phyloP scores from a whole-genome alignment of 768 basidiomycete species.

The Jaapia argillacea region DNA sequence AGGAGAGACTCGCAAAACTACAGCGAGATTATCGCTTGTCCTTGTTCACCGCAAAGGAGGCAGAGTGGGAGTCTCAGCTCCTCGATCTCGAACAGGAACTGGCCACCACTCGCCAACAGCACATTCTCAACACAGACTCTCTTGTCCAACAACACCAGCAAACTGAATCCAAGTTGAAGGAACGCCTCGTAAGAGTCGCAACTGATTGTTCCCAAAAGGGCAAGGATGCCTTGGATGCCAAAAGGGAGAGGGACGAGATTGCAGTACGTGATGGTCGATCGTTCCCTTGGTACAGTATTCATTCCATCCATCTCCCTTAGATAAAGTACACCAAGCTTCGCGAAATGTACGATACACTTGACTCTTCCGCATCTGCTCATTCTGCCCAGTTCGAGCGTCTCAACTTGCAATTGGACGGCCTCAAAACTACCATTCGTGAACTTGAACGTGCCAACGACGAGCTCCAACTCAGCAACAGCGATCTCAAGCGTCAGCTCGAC shows the following conservation, averaged over 20 bases:
- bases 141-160: too few species aligned
- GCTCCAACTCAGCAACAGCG: conserved; percentile 40
- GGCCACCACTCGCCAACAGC: conserved; percentile 12
- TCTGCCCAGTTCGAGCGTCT: conserved; percentile 46
- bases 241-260: too few species aligned
- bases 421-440: conserved; percentile 39
- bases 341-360: conserved; percentile 38
- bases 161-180: conserved; percentile 39
- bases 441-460: conserved; percentile 50
- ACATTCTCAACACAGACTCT: background rate
- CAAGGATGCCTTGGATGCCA: too few species aligned
- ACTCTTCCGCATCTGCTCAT: conserved; percentile 34
- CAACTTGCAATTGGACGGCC: conserved; percentile 46
- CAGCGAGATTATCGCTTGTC: conserved; percentile 60
- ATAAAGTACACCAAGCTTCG: conserved; percentile 29
- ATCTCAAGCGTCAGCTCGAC: conserved; percentile 53
- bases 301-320: too few species aligned
- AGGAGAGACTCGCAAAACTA: conserved; percentile 47
- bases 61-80: conserved; percentile 45
- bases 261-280: too few species aligned
- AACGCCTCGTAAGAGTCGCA: too few species aligned
- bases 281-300: too few species aligned
- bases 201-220: too few species aligned
- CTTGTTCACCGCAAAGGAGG: conserved; percentile 57
- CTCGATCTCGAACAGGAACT: conserved; percentile 40